A percentile compares a stretch with the other conserved stretches of the same genome.
These are phyloP conservation scores for Colletotrichum sp. DNA, from an alignment of 2,329 filamentous ascomycete genomes.

Conservation along the genomic window DNA sequence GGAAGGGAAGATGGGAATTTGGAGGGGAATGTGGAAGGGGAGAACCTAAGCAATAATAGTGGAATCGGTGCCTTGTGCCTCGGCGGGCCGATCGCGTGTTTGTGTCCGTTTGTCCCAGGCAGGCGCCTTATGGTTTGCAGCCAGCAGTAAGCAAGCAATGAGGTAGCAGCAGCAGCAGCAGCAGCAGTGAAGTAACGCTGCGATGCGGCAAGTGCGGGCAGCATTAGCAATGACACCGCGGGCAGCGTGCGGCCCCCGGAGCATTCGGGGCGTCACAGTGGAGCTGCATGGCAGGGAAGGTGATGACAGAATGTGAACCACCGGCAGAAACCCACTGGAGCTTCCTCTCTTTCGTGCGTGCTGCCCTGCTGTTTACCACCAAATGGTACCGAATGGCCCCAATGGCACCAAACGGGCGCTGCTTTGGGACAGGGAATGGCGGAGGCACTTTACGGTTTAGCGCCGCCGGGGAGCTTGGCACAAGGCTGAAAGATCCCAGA, in stretches of 20 bases:
- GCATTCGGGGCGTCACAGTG: background rate
- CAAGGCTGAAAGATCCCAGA: conserved; percentile 4
- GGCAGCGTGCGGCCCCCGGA: background rate
- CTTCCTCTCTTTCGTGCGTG: background rate
- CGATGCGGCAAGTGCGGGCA: background rate
- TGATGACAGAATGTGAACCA: conserved; percentile 10
- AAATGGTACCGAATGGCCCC: background rate
- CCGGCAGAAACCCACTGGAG: background rate
- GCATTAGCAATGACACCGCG: background rate
- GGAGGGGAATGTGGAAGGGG: background rate
- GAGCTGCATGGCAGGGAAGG: conserved; percentile 1
- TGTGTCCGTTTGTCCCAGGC: background rate
- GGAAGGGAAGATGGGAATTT: background rate
- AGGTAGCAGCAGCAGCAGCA: background rate
- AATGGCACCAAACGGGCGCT: background rate
- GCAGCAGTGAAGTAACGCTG: background rate
- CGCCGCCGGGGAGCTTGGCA: background rate
- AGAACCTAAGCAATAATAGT: background rate
- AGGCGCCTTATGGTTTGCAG: background rate
- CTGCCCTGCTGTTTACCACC: background rate
- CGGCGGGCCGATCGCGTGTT: conserved; percentile 5
- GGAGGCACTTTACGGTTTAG: background rate
- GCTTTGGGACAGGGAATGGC: background rate
- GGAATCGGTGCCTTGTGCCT: background rate
- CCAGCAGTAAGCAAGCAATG: background rate